Conservation (phyloP, 1,139 yeast genomes). For the Scheffersomyces illinoinensis region DNA sequence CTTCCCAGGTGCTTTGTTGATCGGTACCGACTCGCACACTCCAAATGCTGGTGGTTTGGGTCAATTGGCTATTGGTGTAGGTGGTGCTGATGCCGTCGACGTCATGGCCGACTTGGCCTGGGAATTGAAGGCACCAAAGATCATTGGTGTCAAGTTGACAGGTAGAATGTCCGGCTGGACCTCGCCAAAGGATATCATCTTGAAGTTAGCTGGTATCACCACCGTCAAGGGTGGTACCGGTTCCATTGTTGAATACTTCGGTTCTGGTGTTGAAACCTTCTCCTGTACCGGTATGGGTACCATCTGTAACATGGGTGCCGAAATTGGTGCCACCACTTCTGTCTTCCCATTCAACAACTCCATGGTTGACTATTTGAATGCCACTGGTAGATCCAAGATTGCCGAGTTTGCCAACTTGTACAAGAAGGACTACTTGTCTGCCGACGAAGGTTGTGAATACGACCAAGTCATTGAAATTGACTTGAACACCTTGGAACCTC, state of each 20-base stretch:
- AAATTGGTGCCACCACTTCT: conserved; percentile 98
- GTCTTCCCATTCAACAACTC: conserved; percentile 96
- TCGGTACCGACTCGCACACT: conserved; percentile 99
- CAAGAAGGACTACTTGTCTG: conserved; percentile 77
- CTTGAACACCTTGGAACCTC: conserved; percentile 94
- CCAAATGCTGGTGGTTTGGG: conserved; percentile 99
- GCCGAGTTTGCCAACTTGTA: conserved; percentile 78
- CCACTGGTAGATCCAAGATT: conserved; percentile 83
- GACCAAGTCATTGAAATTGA: conserved; percentile 95
- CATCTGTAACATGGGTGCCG: conserved; percentile 99
- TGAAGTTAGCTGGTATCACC: conserved; percentile 93
- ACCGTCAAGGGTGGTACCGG: conserved; percentile 99
- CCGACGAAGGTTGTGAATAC: conserved; percentile 94
- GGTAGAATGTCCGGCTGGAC: conserved; percentile 98
- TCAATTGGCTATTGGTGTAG: conserved; percentile 98
- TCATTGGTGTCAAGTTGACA: conserved; percentile 94
- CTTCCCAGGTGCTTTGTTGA: conserved; percentile 95
- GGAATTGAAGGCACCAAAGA: conserved; percentile 99
- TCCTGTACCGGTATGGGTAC: conserved; percentile 99
- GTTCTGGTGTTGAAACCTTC: conserved; percentile 94
- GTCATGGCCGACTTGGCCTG: conserved; percentile 94
- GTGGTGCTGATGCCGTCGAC: conserved; percentile 99
- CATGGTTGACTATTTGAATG: conserved; percentile 84
- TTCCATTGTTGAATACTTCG: conserved; percentile 94
- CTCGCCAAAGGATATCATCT: conserved; percentile 96